Base-by-base conservation (phyloP, 768 basidiomycete species). In the Lactarius akahatsu region DNA sequence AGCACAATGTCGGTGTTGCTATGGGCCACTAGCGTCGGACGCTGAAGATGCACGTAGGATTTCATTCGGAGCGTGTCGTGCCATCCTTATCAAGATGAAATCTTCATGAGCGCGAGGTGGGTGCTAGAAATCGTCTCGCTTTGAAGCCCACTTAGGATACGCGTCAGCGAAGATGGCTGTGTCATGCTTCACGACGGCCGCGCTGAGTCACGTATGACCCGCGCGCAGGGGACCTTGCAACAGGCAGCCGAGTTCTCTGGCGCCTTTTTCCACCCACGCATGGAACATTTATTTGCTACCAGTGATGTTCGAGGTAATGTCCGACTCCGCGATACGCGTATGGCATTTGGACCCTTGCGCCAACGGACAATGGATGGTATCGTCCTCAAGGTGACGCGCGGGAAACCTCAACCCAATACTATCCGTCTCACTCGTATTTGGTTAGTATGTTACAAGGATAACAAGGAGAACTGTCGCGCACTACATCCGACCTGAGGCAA, bases 61-160 rank as follows among this genome's bases (percentile, higher is more conserved):
- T 86, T 79, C 67, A 82, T 92, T 63, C 84, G 90, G 55, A 82
- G 78, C 20, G 77, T 92, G 52, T 80, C 86, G 8, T 85, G 86
- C 50, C 89, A 91, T 72, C 83, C 88, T n/a, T 76, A 76, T 43
- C 81, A 85, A 50, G 90, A 92, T 32, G 86, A 89, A 28, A 66
- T 91, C 1, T 86, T 88, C 68, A 71, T 92, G 66, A 89, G 84
- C 68, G 88, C 83, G n/a, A 85, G 88, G 90, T 86, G 72, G 61
- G 76, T 70, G 32, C 36, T n/a, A 23, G n/a, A 5, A 30, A 34
- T 52, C 8, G 5, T 45, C 5, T 56, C 34, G 23, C 40, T 26
- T 56, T 16, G 5, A 50, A 56, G 8, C 40, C 38, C 28, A n/a
- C 41, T 41, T 45, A 11, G 36, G 62, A 41, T 32, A 34, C 26